phyloP scores from a whole-genome alignment of 768 basidiomycete genomes.

The Panellus pusillus region DNA sequence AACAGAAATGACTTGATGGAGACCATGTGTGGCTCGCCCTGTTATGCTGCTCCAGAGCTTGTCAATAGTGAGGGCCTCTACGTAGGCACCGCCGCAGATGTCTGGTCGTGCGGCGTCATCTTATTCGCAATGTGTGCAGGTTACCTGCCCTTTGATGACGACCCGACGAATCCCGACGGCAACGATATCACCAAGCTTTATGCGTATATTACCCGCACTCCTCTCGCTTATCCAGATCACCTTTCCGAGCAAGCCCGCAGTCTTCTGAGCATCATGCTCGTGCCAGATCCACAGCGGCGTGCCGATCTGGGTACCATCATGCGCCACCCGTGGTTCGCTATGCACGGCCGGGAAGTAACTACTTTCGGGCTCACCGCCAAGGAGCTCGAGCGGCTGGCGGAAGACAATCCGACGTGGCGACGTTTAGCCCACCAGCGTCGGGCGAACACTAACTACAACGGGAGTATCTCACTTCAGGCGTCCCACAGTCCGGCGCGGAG shows the following conservation, averaged over 20 bases:
- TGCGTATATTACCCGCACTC: conserved; percentile 97
- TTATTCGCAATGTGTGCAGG: conserved; percentile 96
- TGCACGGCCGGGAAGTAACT: conserved; percentile 40
- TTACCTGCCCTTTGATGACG: conserved; percentile 97
- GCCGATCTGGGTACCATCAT: conserved; percentile 79
- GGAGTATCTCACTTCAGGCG: background rate
- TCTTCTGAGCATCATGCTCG: conserved; percentile 88
- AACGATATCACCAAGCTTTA: conserved; percentile 99
- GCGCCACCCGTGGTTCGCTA: conserved; percentile 82
- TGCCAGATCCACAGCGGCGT: conserved; percentile 82
- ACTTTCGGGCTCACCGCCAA: conserved; percentile 71
- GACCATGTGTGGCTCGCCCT: conserved; percentile 94
- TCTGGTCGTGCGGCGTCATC: conserved; percentile 96
- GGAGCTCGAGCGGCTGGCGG: conserved; percentile 76
- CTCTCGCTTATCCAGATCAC: conserved; percentile 93
- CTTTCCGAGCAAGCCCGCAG: conserved; percentile 81
- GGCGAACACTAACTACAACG: background rate
- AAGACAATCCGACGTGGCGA: conserved; percentile 83
- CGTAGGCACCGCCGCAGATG: conserved; percentile 97
- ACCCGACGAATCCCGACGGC: conserved; percentile 96
- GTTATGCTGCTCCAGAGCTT: conserved; percentile 97
- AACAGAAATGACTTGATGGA: conserved; percentile 94
- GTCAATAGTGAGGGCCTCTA: conserved; percentile 97
- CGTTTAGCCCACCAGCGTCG: conserved; percentile 56
- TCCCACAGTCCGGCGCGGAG: background rate